Conservation (phyloP, 371 early-diverging fungal species). For the Rhizopus sp. region DNA sequence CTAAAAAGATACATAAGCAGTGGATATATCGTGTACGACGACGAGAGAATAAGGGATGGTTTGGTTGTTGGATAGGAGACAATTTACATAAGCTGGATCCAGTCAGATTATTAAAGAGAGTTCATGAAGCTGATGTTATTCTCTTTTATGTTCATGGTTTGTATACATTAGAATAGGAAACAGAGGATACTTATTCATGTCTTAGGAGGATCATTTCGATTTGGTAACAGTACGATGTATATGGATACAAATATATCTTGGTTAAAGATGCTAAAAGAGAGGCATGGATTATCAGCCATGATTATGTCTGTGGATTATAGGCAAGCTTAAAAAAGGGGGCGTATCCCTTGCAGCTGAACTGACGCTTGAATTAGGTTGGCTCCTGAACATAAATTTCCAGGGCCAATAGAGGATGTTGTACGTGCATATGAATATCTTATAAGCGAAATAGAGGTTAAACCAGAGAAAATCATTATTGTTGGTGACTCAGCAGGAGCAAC, state of each 20-base stretch:
- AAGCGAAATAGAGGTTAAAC: conserved; percentile 24
- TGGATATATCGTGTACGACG: conserved; percentile 45
- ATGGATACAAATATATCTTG: conserved; percentile 47
- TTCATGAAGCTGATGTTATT: conserved; percentile 37
- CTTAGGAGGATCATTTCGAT: conserved; percentile 43
- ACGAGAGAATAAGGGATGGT: conserved; percentile 32
- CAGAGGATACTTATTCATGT: background rate
- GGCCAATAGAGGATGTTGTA: conserved; percentile 45
- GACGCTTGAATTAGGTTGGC: conserved; percentile 23
- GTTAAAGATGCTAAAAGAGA: conserved; percentile 38
- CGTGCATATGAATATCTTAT: conserved; percentile 42
- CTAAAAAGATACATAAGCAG: conserved; percentile 39
- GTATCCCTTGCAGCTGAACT: conserved; percentile 23
- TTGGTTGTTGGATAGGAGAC: conserved; percentile 50
- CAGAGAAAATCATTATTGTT: conserved; percentile 31
- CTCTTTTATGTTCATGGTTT: conserved; percentile 50
- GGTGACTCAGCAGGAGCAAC: conserved; percentile 45
- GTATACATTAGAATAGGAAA: background rate
- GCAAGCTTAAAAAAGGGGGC: background rate
- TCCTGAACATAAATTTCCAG: conserved; percentile 45
- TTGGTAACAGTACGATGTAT: conserved; percentile 38
- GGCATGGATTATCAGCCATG: conserved; percentile 34
- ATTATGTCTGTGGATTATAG: conserved; percentile 51
- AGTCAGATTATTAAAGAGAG: conserved; percentile 22
- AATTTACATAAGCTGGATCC: conserved; percentile 27